Conservation (phyloP, 1,284 basidiomycete species). For the Bondarzewia mesenterica region DNA sequence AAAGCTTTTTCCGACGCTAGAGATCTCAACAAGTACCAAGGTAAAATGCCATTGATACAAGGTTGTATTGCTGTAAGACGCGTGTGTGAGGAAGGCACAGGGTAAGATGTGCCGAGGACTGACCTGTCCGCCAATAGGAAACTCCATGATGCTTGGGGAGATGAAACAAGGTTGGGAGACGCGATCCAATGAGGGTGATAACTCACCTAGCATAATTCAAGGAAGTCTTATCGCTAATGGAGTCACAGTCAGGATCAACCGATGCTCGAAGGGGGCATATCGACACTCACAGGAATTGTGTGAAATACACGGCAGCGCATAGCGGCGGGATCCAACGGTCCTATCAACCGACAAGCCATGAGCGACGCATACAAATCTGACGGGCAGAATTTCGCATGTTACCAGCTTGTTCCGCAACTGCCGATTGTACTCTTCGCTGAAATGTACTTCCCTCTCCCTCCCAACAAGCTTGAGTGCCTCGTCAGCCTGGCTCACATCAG, state of each 20-base stretch:
- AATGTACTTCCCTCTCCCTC: constrained; percentile 37
- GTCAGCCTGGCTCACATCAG: constrained; percentile 37
- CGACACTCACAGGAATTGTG: constrained; percentile 46
- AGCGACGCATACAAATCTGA: not conserved
- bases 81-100: constrained; percentile 5
- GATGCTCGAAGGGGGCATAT: not conserved
- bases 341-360: constrained; percentile 19
- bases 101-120: constrained; percentile 4
- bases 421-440: constrained; percentile 53
- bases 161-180: constrained; percentile 3
- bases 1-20: not conserved
- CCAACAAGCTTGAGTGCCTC: constrained; percentile 56
- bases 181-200: not conserved
- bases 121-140: constrained; percentile 56
- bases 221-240: constrained; percentile 53
- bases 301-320: constrained; percentile 60
- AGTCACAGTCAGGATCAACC: not conserved
- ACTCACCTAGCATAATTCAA: constrained; percentile 56
- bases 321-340: constrained; percentile 53
- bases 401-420: constrained; percentile 54
- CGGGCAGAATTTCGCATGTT: constrained; percentile 6
- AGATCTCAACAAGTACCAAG: constrained; percentile 30
- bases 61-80: constrained; percentile 42
- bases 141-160: constrained; percentile 49
- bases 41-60: constrained; percentile 62